Evolutionary conservation across 2,329 filamentous ascomycete species (phyloP).

Genomic region (Aspergillus quadrilineatus): DNA sequence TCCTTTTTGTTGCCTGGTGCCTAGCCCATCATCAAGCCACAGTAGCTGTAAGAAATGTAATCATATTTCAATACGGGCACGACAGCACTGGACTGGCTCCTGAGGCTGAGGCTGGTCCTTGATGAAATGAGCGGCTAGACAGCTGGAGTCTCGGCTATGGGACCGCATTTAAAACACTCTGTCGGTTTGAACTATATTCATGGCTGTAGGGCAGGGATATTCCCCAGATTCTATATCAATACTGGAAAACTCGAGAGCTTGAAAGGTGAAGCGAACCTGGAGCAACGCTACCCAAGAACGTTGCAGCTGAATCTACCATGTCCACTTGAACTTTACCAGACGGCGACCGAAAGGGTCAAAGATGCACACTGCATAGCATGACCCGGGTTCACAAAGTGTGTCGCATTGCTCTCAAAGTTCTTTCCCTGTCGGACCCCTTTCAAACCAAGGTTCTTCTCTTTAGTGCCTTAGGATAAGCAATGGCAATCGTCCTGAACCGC

Average conservation of each 20-base stretch:
- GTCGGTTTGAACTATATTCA: neutral
- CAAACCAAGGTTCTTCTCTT: no score
- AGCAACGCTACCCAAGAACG: neutral
- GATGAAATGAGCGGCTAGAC: neutral
- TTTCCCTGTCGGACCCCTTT: neutral
- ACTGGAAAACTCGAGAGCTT: neutral
- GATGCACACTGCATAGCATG: neutral
- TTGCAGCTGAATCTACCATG: neutral
- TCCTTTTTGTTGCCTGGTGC: constrained; percentile 12
- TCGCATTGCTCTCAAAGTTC: neutral
- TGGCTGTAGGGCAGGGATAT: neutral
- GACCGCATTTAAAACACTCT: neutral
- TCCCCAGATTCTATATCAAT: neutral
- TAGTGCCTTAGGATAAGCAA: no score
- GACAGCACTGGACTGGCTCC: neutral
- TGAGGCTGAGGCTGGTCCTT: neutral
- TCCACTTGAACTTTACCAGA: constrained; percentile 3
- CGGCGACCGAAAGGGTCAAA: neutral
- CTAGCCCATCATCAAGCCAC: constrained; percentile 11
- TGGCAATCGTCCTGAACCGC: no score
- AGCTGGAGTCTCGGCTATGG: constrained; percentile 1
- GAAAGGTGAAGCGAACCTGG: neutral
- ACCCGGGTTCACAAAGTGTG: neutral
- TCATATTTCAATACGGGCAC: neutral
- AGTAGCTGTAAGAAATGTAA: constrained; percentile 1